A percentile compares a stretch with the other conserved stretches of the same genome.
phyloP scores from a whole-genome alignment of 2,329 filamentous ascomycete species.

The Fusarium goolgardi region DNA sequence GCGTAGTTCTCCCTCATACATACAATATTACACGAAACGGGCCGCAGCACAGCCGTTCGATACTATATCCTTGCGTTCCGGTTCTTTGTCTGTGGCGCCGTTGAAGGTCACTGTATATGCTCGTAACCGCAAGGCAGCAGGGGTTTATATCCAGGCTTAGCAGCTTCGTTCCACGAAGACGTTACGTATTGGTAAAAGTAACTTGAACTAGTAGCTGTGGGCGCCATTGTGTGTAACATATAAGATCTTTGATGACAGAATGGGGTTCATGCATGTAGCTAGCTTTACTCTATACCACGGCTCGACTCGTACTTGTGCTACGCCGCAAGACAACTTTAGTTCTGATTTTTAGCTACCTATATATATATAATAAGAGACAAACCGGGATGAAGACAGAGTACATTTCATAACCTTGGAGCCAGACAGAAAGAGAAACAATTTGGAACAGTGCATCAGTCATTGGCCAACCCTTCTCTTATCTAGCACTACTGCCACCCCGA shows the following conservation, averaged over 20 bases:
- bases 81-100: constrained; percentile 10
- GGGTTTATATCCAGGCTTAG: constrained; percentile 13
- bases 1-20: neutral
- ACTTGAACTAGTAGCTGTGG: neutral
- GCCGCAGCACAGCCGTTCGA: constrained; percentile 5
- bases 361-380: constrained; percentile 13
- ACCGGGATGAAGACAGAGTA: neutral
- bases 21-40: constrained; percentile 25
- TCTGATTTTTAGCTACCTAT: constrained; percentile 18
- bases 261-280: constrained; percentile 13
- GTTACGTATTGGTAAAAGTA: constrained; percentile 4
- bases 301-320: constrained; percentile 5
- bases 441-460: neutral
- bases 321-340: neutral
- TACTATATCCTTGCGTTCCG: constrained; percentile 5
- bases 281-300: neutral
- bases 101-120: constrained; percentile 6
- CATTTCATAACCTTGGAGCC: neutral
- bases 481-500: neutral
- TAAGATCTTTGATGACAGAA: constrained; percentile 15
- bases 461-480: neutral
- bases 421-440: neutral
- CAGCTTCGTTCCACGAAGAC: constrained; percentile 28
- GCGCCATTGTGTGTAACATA: constrained; percentile 17
- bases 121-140: constrained; percentile 14